These are phyloP conservation scores for Petasospora rhodanensis DNA, from an alignment of 1,139 yeast species.

Conservation along the genomic window DNA sequence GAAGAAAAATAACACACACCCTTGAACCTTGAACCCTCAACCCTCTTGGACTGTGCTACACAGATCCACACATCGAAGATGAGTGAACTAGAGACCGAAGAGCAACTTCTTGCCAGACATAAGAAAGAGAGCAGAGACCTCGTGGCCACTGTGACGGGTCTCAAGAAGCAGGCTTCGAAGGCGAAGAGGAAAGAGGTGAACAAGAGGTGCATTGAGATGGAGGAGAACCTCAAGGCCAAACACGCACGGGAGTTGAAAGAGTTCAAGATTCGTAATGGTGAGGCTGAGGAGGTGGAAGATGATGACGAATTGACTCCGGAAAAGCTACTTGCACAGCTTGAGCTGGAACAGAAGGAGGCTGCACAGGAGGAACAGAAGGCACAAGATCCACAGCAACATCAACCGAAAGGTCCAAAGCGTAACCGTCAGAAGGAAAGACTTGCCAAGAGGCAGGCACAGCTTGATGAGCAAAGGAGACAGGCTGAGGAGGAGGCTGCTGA, in stretches of 20 bases:
- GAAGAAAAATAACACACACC: background rate
- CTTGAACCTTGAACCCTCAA: background rate
- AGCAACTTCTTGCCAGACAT: conserved; percentile 58
- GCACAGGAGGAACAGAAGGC: conserved; percentile 14
- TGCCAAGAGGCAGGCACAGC: conserved; percentile 66
- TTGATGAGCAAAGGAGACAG: conserved; percentile 53
- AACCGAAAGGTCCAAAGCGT: conserved; percentile 31
- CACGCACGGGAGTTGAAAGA: background rate
- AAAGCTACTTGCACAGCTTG: conserved; percentile 52
- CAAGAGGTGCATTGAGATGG: conserved; percentile 55
- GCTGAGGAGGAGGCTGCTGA: conserved; percentile 68
- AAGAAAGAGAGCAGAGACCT: conserved; percentile 65
- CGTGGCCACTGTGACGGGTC: conserved; percentile 59
- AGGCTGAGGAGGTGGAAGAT: conserved; percentile 25
- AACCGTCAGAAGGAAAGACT: conserved; percentile 83
- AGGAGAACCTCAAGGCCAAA: conserved; percentile 42
- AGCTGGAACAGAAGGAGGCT: conserved; percentile 30
- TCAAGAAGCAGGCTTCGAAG: conserved; percentile 81
- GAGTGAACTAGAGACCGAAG: conserved; percentile 36
- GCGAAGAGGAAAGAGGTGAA: conserved; percentile 61
- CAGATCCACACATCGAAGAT: too few relatives aligned
- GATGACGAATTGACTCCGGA: conserved; percentile 60
- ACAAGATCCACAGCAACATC: conserved; percentile 9
- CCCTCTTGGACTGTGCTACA: background rate
- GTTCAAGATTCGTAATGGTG: conserved; percentile 4